These are phyloP conservation scores for Capsicum baccatum DNA, from an alignment of 257 asterid genomes.

Conservation along the genomic window DNA sequence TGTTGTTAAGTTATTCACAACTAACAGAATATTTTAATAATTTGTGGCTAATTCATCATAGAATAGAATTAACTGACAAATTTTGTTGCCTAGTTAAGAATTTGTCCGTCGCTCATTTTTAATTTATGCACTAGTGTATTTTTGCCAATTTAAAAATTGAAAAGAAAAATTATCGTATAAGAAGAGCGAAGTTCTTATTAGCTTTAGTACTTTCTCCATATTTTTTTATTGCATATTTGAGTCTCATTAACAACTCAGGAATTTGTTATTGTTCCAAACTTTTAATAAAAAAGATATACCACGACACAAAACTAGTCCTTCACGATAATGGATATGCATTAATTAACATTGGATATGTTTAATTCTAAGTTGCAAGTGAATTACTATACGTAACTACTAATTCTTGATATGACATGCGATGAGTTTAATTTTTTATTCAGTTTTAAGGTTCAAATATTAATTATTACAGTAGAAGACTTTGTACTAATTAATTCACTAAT, in stretches of 20 bases:
- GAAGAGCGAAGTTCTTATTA: neutral
- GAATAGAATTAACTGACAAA: too few relatives aligned
- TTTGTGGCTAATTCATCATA: too few relatives aligned
- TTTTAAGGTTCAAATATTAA: slow-evolving; percentile 5
- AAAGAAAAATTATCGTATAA: too few relatives aligned
- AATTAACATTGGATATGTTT: neutral
- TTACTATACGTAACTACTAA: neutral
- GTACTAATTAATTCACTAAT: neutral
- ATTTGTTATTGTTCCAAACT: neutral
- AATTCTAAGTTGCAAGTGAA: too few relatives aligned
- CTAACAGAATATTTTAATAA: too few relatives aligned
- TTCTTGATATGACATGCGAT: neutral
- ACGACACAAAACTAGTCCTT: neutral
- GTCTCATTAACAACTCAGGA: neutral
- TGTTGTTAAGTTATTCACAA: too few relatives aligned
- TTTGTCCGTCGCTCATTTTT: too few relatives aligned
- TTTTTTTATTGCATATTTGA: neutral
- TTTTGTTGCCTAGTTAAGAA: too few relatives aligned
- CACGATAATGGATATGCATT: neutral
- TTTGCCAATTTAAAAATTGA: too few relatives aligned
- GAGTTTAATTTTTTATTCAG: neutral
- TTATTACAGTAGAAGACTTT: neutral
- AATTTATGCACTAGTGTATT: too few relatives aligned
- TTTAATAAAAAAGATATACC: neutral
- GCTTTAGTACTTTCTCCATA: neutral